phyloP scores from a whole-genome alignment of 805 yeast species.

The Nakazawaea ishiwadae region DNA sequence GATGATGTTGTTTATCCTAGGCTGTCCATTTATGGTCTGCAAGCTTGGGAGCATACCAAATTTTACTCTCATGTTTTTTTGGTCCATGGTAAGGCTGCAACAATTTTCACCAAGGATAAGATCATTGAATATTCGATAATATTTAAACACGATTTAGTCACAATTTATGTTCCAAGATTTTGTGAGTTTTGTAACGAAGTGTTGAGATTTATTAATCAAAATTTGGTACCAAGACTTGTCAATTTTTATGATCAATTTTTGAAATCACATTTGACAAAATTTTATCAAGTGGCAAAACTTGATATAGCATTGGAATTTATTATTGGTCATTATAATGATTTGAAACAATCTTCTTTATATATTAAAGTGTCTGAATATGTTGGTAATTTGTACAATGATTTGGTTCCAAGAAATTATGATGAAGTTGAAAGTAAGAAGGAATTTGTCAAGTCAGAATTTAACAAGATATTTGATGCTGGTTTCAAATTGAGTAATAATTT shows the following conservation, averaged over 20 bases:
- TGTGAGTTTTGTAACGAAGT: not conserved
- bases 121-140: not conserved
- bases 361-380: not conserved
- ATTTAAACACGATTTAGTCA: constrained; percentile 4
- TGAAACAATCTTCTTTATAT: not conserved
- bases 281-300: constrained; percentile 1
- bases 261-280: not conserved
- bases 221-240: not conserved
- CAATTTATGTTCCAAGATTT: constrained; percentile 3
- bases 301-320: not conserved
- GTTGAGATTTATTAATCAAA: constrained; percentile 3
- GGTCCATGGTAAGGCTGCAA: constrained; percentile 1
- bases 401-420: constrained; percentile 10
- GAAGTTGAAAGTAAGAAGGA: constrained; percentile 25
- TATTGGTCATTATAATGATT: not conserved
- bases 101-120: not conserved
- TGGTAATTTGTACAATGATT: not conserved
- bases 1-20: not conserved
- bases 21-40: no score
- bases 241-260: not conserved
- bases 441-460: constrained; percentile 26
- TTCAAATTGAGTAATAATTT: constrained; percentile 22
- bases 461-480: constrained; percentile 23
- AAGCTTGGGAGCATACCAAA: not conserved
- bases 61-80: not conserved